Evolutionary conservation across 148 eudicot species (phyloP).

Genomic region (Nyssa sinensis): DNA sequence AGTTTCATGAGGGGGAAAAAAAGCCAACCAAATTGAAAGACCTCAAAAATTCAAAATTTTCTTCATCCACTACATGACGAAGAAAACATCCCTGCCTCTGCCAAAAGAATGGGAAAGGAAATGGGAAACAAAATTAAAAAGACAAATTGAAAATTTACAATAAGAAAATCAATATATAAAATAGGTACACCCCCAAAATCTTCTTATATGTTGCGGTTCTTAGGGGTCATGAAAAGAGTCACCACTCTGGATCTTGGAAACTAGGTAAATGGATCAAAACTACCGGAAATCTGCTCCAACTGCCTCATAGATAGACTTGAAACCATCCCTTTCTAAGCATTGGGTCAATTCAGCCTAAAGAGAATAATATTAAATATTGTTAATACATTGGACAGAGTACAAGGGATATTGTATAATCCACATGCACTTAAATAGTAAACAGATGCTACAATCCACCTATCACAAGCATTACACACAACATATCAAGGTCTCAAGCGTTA

Average conservation of each 20-base stretch:
- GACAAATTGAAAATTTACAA: background rate
- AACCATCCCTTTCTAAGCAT: slow-evolving; percentile 91
- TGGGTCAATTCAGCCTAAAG: slow-evolving; percentile 81
- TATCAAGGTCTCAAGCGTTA: no score
- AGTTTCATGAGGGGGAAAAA: background rate
- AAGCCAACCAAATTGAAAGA: background rate
- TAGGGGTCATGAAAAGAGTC: background rate
- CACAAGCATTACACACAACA: background rate
- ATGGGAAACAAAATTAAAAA: background rate
- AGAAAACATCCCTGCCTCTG: background rate
- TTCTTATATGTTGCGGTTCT: background rate
- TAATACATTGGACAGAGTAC: background rate
- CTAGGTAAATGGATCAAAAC: slow-evolving; percentile 1
- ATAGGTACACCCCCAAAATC: background rate
- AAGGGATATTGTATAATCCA: background rate
- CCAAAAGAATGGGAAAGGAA: background rate
- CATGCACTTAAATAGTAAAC: background rate
- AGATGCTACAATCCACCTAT: background rate
- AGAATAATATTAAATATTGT: background rate
- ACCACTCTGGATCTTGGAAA: background rate
- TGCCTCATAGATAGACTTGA: slow-evolving; percentile 86
- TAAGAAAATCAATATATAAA: background rate
- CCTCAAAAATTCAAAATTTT: slow-evolving; percentile 8
- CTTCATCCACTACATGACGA: background rate
- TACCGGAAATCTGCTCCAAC: slow-evolving; percentile 85